Percentiles rank a stretch among this genome's conserved stretches.
These are phyloP conservation scores for Lachancea cidri DNA, from an alignment of 805 yeast species.

Conservation along the genomic window DNA sequence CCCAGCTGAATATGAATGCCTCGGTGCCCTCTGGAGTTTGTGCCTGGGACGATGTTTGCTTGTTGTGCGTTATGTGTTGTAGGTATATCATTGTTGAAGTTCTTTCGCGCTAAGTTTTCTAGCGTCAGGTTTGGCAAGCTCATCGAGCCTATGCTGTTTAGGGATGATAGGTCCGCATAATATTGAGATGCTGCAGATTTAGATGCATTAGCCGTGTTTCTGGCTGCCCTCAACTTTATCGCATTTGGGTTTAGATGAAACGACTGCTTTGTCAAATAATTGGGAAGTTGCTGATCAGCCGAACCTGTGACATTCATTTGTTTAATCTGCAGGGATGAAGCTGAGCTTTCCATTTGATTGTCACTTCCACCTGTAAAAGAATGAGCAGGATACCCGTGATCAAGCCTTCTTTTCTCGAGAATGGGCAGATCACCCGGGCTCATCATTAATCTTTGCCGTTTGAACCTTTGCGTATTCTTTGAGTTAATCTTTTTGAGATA, in stretches of 20 bases:
- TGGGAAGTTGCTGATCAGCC: neutral
- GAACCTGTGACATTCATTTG: neutral
- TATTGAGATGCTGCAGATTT: neutral
- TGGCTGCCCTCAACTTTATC: constrained; percentile 24
- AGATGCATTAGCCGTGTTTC: constrained; percentile 1
- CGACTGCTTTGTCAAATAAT: constrained; percentile 5
- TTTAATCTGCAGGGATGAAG: neutral
- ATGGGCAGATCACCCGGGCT: constrained; percentile 3
- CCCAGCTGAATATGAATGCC: constrained; percentile 15
- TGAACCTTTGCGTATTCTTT: constrained; percentile 6
- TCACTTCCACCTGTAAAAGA: neutral
- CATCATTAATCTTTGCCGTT: constrained; percentile 7
- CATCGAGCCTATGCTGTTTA: constrained; percentile 8
- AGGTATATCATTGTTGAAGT: neutral
- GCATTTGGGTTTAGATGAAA: constrained; percentile 32
- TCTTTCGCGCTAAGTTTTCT: constrained; percentile 12
- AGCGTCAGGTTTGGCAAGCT: constrained; percentile 20
- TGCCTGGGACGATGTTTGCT: neutral
- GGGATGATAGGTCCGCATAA: constrained; percentile 3
- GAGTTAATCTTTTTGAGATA: constrained; percentile 19
- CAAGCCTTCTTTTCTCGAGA: neutral
- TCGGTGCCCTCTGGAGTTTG: constrained; percentile 8
- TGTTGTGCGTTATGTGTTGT: neutral
- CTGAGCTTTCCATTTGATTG: neutral
- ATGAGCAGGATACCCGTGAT: neutral